Conservation (phyloP, 176 grass and related monocot genomes). For the Puccinellia tenuiflora region DNA sequence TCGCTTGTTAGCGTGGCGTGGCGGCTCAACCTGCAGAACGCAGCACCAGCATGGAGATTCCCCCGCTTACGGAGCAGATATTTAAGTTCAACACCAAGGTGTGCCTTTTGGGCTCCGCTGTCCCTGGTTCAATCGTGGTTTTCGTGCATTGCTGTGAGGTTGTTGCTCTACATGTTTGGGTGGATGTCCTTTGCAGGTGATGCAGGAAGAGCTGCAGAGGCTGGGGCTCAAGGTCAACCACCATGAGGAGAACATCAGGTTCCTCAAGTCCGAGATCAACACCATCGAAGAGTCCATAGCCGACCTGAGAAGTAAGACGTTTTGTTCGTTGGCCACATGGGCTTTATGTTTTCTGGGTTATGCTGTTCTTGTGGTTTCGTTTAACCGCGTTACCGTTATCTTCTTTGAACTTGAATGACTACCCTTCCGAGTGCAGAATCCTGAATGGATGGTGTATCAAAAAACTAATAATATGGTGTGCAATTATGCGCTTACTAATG, state of each 20-base stretch:
- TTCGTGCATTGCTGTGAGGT: neutral
- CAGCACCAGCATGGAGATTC: slow-evolving; percentile 17
- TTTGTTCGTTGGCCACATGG: neutral
- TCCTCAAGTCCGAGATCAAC: slow-evolving; percentile 57
- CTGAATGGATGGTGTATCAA: neutral
- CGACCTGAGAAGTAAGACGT: slow-evolving; percentile 53
- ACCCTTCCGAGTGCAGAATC: neutral
- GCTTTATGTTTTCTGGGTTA: neutral
- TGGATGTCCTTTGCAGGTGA: slow-evolving; percentile 35
- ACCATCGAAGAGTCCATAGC: slow-evolving; percentile 24
- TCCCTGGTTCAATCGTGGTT: neutral
- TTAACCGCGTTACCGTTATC: neutral
- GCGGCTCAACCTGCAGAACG: neutral
- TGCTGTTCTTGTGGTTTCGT: neutral
- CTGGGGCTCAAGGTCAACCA: slow-evolving; percentile 56
- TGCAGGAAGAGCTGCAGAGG: slow-evolving; percentile 63
- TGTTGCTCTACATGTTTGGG: neutral
- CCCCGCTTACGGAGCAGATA: slow-evolving; percentile 6
- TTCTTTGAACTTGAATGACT: neutral
- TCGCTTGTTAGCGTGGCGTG: neutral
- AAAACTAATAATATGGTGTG: neutral
- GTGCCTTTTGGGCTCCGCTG: neutral
- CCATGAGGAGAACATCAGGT: slow-evolving; percentile 61
- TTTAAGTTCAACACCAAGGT: slow-evolving; percentile 25
- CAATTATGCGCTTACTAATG: neutral